Conservation (phyloP, 2,329 filamentous ascomycete species). For the Zarea fungicola region DNA sequence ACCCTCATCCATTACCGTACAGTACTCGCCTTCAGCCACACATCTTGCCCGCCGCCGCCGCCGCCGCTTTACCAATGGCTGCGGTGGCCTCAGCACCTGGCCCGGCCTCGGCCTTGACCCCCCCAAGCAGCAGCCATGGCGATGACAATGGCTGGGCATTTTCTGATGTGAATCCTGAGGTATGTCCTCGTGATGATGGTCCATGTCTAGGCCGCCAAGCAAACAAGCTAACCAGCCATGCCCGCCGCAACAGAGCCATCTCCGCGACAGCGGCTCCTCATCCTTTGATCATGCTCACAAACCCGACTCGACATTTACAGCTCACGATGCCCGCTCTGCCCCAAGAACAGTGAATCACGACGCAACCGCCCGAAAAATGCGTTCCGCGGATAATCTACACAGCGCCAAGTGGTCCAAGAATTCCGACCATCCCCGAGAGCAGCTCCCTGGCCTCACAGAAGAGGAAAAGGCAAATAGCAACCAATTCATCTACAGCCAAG, state of each 20-base stretch:
- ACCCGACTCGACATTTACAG: background rate
- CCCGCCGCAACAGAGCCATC: background rate
- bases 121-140: conserved; percentile 45
- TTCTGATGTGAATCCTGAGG: conserved; percentile 30
- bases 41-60: background rate
- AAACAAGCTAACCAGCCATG: background rate
- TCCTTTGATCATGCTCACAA: conserved; percentile 5
- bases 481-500: conserved; percentile 35
- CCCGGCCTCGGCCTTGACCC: conserved; percentile 42
- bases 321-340: conserved; percentile 2
- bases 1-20: background rate
- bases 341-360: conserved; percentile 13
- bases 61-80: conserved; percentile 36
- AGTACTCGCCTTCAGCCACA: background rate
- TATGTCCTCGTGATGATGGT: conserved; percentile 23
- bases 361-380: conserved; percentile 29
- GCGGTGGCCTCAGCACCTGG: conserved; percentile 47
- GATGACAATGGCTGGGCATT: conserved; percentile 42
- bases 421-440: conserved; percentile 18
- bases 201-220: background rate
- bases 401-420: conserved; percentile 20
- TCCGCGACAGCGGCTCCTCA: background rate
- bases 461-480: conserved; percentile 24
- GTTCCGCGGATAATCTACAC: conserved; percentile 30
- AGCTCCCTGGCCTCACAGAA: conserved; percentile 19